Percentiles rank a stretch among this genome's conserved stretches.
Conservation (phyloP, 106 monocot genomes). For the Allium cepa region DNA sequence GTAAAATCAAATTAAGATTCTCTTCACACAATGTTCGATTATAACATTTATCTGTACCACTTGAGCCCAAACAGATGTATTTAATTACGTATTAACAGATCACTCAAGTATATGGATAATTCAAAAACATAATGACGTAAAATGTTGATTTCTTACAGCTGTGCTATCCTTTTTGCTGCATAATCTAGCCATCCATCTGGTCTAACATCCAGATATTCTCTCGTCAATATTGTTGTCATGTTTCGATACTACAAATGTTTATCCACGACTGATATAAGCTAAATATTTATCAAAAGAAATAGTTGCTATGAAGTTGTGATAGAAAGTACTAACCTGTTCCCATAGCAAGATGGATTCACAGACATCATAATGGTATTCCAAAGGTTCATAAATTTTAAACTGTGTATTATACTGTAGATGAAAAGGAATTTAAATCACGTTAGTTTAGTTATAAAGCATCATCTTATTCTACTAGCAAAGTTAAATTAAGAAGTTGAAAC, state of each 20-base stretch:
- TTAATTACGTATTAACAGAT: not conserved
- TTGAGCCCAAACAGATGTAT: conserved; percentile 14
- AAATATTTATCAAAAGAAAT: not conserved
- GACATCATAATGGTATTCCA: conserved; percentile 86
- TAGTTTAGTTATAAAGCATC: not conserved
- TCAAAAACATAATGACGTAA: conserved; percentile 4
- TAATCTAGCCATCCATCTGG: conserved; percentile 98
- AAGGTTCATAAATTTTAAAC: conserved; percentile 90
- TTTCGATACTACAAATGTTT: conserved; percentile 74
- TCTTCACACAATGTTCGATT: conserved; percentile 93
- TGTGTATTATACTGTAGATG: conserved; percentile 81
- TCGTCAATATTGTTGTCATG: conserved; percentile 94
- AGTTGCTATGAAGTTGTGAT: not conserved
- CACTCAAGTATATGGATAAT: not conserved
- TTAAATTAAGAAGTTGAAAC: conserved; percentile 11
- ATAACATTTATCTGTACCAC: conserved; percentile 91
- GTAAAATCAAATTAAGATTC: conserved; percentile 80
- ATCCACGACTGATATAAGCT: conserved; percentile 9
- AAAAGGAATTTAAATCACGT: not conserved
- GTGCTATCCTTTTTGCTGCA: conserved; percentile 95
- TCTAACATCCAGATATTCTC: conserved; percentile 88
- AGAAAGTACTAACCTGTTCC: conserved; percentile 70
- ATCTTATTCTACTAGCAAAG: conserved; percentile 1
- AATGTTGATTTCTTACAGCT: conserved; percentile 57
- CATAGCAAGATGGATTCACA: conserved; percentile 91